Conservation (phyloP, 768 basidiomycete genomes). For the Trametes maxima region DNA sequence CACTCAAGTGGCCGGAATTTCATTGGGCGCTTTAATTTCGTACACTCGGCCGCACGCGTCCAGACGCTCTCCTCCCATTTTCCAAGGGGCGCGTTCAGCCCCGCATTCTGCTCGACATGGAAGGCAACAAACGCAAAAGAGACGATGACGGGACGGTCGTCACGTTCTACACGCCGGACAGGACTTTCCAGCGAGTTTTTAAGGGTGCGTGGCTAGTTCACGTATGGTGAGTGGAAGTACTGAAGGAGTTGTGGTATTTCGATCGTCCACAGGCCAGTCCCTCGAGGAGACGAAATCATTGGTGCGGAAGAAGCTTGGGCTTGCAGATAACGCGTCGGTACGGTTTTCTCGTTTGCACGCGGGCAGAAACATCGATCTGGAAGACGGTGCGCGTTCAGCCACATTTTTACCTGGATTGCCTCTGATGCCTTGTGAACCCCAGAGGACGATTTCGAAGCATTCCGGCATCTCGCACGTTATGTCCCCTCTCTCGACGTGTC, state of each 20-base stretch:
- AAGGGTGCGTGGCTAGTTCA: conserved; percentile 35
- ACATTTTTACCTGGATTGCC: neutral
- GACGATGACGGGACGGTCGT: conserved; percentile 34
- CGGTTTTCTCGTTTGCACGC: conserved; percentile 56
- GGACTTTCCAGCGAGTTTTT: conserved; percentile 45
- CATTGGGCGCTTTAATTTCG: conserved; percentile 14
- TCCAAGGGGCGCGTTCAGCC: neutral
- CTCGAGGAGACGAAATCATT: conserved; percentile 58
- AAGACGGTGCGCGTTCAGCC: conserved; percentile 59
- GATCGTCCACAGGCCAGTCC: conserved; percentile 51
- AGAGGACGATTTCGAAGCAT: conserved; percentile 85
- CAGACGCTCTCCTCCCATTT: neutral
- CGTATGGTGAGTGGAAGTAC: neutral
- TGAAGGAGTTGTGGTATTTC: neutral
- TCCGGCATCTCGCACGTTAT: conserved; percentile 47
- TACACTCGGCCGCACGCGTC: conserved; percentile 1
- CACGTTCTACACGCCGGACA: conserved; percentile 41
- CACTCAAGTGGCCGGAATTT: conserved; percentile 1
- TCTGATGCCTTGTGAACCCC: conserved; percentile 6
- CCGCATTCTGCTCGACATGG: conserved; percentile 1
- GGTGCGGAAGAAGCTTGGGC: conserved; percentile 62
- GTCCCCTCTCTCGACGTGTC: conserved; percentile 11
- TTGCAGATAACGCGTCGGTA: conserved; percentile 41
- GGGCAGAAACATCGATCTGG: conserved; percentile 62
- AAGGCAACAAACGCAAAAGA: conserved; percentile 9